Evolutionary conservation across 495 filamentous ascomycete species (phyloP).

Genomic region (Margaritispora aquatica): DNA sequence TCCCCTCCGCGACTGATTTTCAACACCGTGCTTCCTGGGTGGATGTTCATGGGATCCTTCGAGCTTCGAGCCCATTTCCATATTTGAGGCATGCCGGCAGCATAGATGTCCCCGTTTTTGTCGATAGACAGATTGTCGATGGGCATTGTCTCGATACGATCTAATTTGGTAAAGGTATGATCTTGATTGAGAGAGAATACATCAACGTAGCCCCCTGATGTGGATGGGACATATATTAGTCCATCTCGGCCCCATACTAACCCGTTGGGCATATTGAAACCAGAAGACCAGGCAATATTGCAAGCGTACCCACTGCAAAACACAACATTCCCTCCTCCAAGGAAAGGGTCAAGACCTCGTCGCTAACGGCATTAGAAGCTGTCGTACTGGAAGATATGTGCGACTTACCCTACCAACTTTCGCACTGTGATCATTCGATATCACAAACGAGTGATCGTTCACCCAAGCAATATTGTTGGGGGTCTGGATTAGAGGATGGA

Average conservation of each 20-base stretch:
- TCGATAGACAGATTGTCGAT: conserved; percentile 36
- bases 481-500: conserved; percentile 26
- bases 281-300: conserved; percentile 20
- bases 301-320: conserved; percentile 20
- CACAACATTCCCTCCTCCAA: conserved; percentile 25
- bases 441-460: conserved; percentile 23
- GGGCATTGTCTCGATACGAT: conserved; percentile 25
- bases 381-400: not conserved
- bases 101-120: conserved; percentile 31
- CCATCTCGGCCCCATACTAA: conserved; percentile 25
- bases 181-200: conserved; percentile 24
- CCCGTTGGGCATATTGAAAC: conserved; percentile 30
- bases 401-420: conserved; percentile 26
- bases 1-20: conserved; percentile 14
- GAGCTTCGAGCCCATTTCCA: conserved; percentile 2
- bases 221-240: conserved; percentile 30
- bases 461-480: conserved; percentile 32
- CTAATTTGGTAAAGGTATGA: conserved; percentile 18
- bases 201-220: conserved; percentile 18
- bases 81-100: conserved; percentile 26
- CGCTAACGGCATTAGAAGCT: conserved; percentile 14
- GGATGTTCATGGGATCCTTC: conserved; percentile 3
- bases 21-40: conserved; percentile 11
- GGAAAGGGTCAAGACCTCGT: conserved; percentile 18
- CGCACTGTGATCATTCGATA: conserved; percentile 32